Evolutionary conservation across 2,329 filamentous ascomycete species (phyloP), one percentile per base, ranked within the genome.

Genomic region (Xylaria sp.): DNA sequence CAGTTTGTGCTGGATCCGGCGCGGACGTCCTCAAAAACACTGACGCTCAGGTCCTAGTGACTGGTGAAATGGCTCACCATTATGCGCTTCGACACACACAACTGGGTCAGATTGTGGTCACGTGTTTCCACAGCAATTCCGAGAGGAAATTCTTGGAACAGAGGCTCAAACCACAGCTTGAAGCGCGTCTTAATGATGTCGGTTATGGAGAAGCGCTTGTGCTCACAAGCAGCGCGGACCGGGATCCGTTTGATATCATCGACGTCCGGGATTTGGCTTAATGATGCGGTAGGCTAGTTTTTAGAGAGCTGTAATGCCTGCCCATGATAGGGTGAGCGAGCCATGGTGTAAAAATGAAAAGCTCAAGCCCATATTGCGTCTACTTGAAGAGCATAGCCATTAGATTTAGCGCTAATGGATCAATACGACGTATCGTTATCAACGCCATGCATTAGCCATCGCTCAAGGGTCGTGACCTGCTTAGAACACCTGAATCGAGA

Each of bases 21-120:
- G 92, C 90, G 1, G 89, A 91, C 48, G 86, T 98, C 23, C 87
- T 98, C 67, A 89, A 89, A 71, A 86, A 87, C 50, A 84, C 90
- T 2, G 84, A 88, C 51, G 93, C 94, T 0, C 94, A 98, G 76
- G 80, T 98, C 48, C 82, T 97, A 3, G 92, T 99, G 74, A 98
- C 94, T 0, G 96, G 96, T 1, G 96, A 99, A 83, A 88, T 98
- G 85, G 92, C 89, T 76, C 96, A 99, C 79, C 96, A 99, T 79
- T 94, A 96, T 72, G 94, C 95, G 2, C 86, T 99, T 67, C 89
- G 92, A 48, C 93, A 94, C 1, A 93, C 92, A 34, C 94, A 98
- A 83, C 88, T 90, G 67, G 94, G 94, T 1, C 91, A 91, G 72
- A 91, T 90, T 64, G 92, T 98, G 0, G 88, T 98, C 61, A 92